Evolutionary conservation across 2,329 filamentous ascomycete genomes (phyloP), one percentile per base, ranked within the genome.

Genomic region (Paecilomyces fulvus): DNA sequence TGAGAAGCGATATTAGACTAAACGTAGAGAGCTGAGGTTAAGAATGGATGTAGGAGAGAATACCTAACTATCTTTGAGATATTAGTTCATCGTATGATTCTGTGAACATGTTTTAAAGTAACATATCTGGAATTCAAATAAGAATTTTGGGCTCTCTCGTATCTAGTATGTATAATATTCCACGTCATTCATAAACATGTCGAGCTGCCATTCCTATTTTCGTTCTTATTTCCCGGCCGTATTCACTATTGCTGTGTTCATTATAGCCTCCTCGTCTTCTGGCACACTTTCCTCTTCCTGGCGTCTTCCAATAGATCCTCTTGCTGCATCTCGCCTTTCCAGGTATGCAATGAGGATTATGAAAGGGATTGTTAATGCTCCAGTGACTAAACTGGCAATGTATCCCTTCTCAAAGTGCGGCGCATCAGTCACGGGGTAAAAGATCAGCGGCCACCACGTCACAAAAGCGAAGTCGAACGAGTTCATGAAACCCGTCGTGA

Each of bases 401-500:
- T 74, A 75, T 1, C 73, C 73, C 53, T 71, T 74, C 12, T 64
- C 56, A 28, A 70, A 75, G 50, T 74, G 59, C 2, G 73, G 73
- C 10, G 73, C 72, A 62, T 73, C 72, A 0, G 73, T 75, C 1
- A 73, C 73, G 0, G 72, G 72, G 50, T 71, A 75, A 52, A 75
- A 75, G 17, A 75, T 65, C 6, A 75, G 57, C 0, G 71, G 71
- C 72, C 72, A 75, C 70, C 72, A 75, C 1, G 70, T 73, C 6
- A 75, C 72, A 58, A 75, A 75, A 0, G 71, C 73, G 58, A 75
- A 76, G 54, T 76, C 73, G 31, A 75, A 76, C 7, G 71, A 74
- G 56, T 76, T 76, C 73, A 75, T 75, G 51, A 74, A 75, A 0
- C 73, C 73, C 0, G 75, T 77, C 2, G 75, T 75, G 49, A 77